Evolutionary conservation across 495 filamentous ascomycete species (phyloP).

Genomic region (Aspergillus taichungensis): DNA sequence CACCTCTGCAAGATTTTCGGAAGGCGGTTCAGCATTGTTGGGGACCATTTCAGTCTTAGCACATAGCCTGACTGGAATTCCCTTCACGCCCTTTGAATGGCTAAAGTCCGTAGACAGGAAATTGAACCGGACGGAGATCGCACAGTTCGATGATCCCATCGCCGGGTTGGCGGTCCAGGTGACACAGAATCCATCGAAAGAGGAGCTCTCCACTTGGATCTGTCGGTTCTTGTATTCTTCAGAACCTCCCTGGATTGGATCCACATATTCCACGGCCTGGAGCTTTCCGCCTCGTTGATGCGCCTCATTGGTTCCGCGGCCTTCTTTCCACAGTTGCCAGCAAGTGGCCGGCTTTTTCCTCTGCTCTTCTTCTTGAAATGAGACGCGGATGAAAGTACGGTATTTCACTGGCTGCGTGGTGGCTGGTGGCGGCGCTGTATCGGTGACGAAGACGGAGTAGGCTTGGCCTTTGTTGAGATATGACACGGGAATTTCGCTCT

Average conservation of each 20-base stretch:
- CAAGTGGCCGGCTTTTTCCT: slow-evolving; percentile 69
- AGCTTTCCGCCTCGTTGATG: slow-evolving; percentile 80
- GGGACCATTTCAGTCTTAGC: slow-evolving; percentile 68
- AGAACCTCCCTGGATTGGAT: slow-evolving; percentile 59
- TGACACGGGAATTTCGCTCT: slow-evolving; percentile 83
- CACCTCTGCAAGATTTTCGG: slow-evolving; percentile 51
- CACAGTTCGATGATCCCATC: slow-evolving; percentile 56
- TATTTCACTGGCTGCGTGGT: slow-evolving; percentile 50
- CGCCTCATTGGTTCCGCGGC: slow-evolving; percentile 78
- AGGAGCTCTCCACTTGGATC: slow-evolving; percentile 71
- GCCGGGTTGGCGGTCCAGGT: slow-evolving; percentile 68
- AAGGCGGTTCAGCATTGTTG: slow-evolving; percentile 35
- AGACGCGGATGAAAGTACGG: slow-evolving; percentile 80
- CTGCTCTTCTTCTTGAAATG: slow-evolving; percentile 91
- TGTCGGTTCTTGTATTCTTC: slow-evolving; percentile 63
- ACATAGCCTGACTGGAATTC: slow-evolving; percentile 85
- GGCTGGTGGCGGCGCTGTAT: slow-evolving; percentile 41
- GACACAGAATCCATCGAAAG: slow-evolving; percentile 87
- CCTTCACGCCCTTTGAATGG: slow-evolving; percentile 96
- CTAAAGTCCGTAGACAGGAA: slow-evolving; percentile 98
- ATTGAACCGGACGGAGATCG: slow-evolving; percentile 86
- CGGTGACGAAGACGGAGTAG: slow-evolving; percentile 71
- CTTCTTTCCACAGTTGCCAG: slow-evolving; percentile 97
- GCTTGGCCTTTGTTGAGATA: slow-evolving; percentile 97
- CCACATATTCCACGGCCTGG: slow-evolving; percentile 89